Evolutionary conservation across 495 filamentous ascomycete species (phyloP), one percentile per base, ranked within the genome.

Genomic region (Penicillium longicatenatum): DNA sequence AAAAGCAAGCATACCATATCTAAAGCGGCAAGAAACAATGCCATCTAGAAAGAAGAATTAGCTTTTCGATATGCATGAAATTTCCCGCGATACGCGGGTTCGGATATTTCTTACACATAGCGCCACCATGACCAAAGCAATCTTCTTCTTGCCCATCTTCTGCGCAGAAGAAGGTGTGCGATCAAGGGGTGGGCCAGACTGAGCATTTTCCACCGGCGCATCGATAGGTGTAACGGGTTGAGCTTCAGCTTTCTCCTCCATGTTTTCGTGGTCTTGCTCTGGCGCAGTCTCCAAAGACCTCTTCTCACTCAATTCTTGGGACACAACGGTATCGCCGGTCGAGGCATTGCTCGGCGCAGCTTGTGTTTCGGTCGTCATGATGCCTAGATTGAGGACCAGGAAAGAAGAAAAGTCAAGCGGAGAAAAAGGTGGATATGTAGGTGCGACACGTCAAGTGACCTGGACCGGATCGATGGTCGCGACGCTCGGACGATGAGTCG

Each of bases 1-100:
- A 5, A 26, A 8, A 21, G 21, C 14, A 20, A 50, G 52, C 66
- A 46, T 70, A 81, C 78, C 70, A 80, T 81, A 58, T 83, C 81
- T 30, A 83, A 67, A 54, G 81, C 81, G 4, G 81, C 81, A 33
- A 83, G 72, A 57, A 83, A 83, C 8, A 81, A 57, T 26, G 75
- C 78, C 55, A 82, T 67, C 79, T 82, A 59, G 9, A 67, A 59
- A 50, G 10, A 7, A 42, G 20, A 52, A 24, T 66, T 63, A 67
- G 57, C 54, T 53, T 52, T 24, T 9, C 11, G 44, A 9, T 8
- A 20, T 43, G 41, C n/a, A 43, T 20, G n/a, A 43, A 43, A 43
- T 44, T 49, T 26, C 17, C 46, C 41, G 31, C 35, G 41, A 20
- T 4, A 45, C 17, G n/a, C 11, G 29, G 47, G 16, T 20, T 19